Base-by-base conservation (phyloP, 768 basidiomycete species). In the Trametes coccinea region DNA sequence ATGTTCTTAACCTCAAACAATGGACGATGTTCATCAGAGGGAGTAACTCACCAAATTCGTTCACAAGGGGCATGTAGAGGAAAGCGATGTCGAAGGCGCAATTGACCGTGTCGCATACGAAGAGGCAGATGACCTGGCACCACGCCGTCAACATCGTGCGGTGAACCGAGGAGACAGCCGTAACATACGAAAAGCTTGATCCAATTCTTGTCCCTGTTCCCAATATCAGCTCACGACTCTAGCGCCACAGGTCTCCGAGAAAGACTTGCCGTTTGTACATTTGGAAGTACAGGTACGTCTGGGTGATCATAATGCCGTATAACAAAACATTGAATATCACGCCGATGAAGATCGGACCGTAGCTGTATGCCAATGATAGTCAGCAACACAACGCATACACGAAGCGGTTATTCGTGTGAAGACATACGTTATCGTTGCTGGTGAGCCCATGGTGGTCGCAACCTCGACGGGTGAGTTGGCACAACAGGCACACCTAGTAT, bases 281-380 rank as follows among this genome's bases (percentile, higher is more conserved):
- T 46, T 72, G 75, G 62, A 74, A 79, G 68, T 84, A 83, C 5
- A 84, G 29, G 58, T 79, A 78, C 2, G 76, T 69, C 70, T 85
- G 78, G 0, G 75, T 76, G 39, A 79, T 74, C 77, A 80, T 80
- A 49, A 82, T 77, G 0, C 80, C 81, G 60, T 79, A 80, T 10
- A 82, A 71, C 16, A 79, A 45, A 16, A 80, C 66, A 56, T 81
- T 82, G 67, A 82, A 66, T 4, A 75, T 65, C 48, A 77, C 73
- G 11, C 79, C 81, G 43, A 82, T 76, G 62, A 82, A 72, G 71
- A 82, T 79, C 3, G 79, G 79, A 8, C 80, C 79, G 66, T 79
- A 79, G 9, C 82, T 83, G 46, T 22, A 22, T 22, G 10, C 60
- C 14, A 29, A 14, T 17, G 29, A 39, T 16, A 29, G 54, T 29